These are phyloP conservation scores for Phylloporus rhodoxanthus DNA, from an alignment of 768 basidiomycete genomes.

Conservation along the genomic window DNA sequence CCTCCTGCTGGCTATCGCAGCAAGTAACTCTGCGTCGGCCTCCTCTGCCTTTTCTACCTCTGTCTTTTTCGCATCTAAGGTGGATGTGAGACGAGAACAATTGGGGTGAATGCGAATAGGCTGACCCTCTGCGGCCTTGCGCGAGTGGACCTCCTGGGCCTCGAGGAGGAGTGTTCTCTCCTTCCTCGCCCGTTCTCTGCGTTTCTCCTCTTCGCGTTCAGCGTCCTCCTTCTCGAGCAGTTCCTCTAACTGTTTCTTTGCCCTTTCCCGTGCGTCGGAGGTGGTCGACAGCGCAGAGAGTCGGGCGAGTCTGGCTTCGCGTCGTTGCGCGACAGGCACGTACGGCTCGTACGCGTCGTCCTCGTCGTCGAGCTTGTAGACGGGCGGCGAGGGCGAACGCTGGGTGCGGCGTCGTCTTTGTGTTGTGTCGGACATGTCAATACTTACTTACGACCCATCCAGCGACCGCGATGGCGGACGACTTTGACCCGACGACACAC, in stretches of 20 bases:
- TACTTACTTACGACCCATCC: background rate
- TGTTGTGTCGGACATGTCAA: conserved; percentile 27
- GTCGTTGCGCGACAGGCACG: conserved; percentile 78
- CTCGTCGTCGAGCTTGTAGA: conserved; percentile 58
- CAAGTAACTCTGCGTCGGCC: conserved; percentile 84
- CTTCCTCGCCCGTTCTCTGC: conserved; percentile 68
- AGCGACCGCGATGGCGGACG: conserved; percentile 15
- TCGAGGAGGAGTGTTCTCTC: conserved; percentile 86
- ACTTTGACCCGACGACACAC: conserved; percentile 57
- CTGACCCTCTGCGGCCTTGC: conserved; percentile 76
- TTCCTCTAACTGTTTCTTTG: conserved; percentile 48
- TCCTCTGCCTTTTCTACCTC: conserved; percentile 82
- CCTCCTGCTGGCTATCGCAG: conserved; percentile 84
- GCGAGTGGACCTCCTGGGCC: conserved; percentile 89
- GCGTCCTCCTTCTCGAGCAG: conserved; percentile 59
- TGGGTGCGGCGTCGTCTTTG: conserved; percentile 48
- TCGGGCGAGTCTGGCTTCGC: conserved; percentile 74
- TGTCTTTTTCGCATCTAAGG: conserved; percentile 77
- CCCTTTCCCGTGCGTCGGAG: conserved; percentile 44
- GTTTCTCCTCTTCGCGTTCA: conserved; percentile 72
- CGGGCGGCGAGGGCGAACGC: conserved; percentile 56
- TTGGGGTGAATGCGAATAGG: conserved; percentile 1
- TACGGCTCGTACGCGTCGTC: conserved; percentile 74
- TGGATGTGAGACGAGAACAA: conserved; percentile 13
- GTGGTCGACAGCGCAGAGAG: conserved; percentile 58